Conservation (phyloP, 2,329 filamentous ascomycete genomes). For the Aspergillus flavus region DNA sequence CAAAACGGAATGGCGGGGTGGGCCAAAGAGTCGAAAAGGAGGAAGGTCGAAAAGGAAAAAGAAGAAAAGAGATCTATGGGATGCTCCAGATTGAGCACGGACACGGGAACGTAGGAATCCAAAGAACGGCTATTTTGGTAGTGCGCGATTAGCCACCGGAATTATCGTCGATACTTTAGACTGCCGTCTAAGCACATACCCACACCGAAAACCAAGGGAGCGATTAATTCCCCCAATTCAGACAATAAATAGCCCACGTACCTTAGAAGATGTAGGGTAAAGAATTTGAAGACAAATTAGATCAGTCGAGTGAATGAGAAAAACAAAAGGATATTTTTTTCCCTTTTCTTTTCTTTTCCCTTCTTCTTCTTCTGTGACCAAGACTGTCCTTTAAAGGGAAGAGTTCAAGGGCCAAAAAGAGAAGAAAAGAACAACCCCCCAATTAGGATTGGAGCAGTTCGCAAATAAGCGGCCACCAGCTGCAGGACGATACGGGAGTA, state of each 20-base stretch:
- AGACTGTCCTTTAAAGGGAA: not conserved
- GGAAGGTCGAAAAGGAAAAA: slow-evolving; percentile 15
- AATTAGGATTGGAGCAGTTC: slow-evolving; percentile 5
- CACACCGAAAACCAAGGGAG: slow-evolving; percentile 16
- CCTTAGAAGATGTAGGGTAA: slow-evolving; percentile 9
- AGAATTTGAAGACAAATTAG: not conserved
- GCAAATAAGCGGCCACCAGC: slow-evolving; percentile 1
- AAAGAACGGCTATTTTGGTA: slow-evolving; percentile 28
- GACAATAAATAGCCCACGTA: slow-evolving; percentile 14
- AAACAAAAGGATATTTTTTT: not conserved
- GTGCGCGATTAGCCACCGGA: slow-evolving; percentile 30
- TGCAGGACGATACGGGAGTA: slow-evolving; percentile 1
- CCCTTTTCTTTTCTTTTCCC: not conserved
- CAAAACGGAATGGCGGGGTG: not conserved
- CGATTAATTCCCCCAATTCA: slow-evolving; percentile 9
- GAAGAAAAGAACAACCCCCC: slow-evolving; percentile 9
- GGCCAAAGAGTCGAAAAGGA: slow-evolving; percentile 3
- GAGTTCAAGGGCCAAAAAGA: slow-evolving; percentile 7
- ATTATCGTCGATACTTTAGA: slow-evolving; percentile 22
- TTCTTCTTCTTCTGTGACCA: not conserved
- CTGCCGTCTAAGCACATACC: slow-evolving; percentile 22
- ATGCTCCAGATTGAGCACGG: slow-evolving; percentile 28
- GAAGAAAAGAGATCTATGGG: slow-evolving; percentile 22
- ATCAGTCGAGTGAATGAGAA: not conserved
- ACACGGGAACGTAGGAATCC: slow-evolving; percentile 27